phyloP scores from a whole-genome alignment of 495 filamentous ascomycete genomes.

The Penicillium goetzii region DNA sequence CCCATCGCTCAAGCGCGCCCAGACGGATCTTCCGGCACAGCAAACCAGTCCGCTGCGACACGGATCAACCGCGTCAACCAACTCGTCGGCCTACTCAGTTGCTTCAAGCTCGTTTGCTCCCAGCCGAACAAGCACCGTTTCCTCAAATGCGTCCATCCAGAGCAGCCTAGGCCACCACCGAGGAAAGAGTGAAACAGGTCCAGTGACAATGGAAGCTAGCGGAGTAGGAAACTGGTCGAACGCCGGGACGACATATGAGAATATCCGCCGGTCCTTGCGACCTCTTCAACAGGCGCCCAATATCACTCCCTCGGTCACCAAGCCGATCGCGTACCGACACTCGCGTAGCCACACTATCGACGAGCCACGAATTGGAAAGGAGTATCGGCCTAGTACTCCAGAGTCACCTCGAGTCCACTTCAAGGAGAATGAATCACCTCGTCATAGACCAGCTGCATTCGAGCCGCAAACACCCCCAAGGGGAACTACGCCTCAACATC shows the following conservation, averaged over 20 bases:
- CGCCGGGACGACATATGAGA: conserved; percentile 65
- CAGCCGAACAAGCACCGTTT: conserved; percentile 74
- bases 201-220: conserved; percentile 37
- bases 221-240: conserved; percentile 40
- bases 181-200: conserved; percentile 71
- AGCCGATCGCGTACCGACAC: conserved; percentile 41
- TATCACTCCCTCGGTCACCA: conserved; percentile 41
- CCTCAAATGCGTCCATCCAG: conserved; percentile 72
- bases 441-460: conserved; percentile 26
- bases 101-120: conserved; percentile 66
- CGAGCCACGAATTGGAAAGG: conserved; percentile 42
- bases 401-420: conserved; percentile 34
- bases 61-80: conserved; percentile 76
- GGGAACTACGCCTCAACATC: conserved; percentile 37
- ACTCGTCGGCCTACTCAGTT: conserved; percentile 76
- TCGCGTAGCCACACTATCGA: conserved; percentile 50
- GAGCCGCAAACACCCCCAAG: conserved; percentile 39
- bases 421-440: conserved; percentile 41
- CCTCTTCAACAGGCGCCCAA: conserved; percentile 73
- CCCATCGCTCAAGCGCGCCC: conserved; percentile 60
- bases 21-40: conserved; percentile 63
- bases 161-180: conserved; percentile 64
- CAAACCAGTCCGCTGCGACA: conserved; percentile 68
- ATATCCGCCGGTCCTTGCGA: conserved; percentile 73
- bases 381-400: conserved; percentile 39